These are phyloP conservation scores for Stylosanthes scabra DNA, from an alignment of 331 rosid species.

Conservation along the genomic window DNA sequence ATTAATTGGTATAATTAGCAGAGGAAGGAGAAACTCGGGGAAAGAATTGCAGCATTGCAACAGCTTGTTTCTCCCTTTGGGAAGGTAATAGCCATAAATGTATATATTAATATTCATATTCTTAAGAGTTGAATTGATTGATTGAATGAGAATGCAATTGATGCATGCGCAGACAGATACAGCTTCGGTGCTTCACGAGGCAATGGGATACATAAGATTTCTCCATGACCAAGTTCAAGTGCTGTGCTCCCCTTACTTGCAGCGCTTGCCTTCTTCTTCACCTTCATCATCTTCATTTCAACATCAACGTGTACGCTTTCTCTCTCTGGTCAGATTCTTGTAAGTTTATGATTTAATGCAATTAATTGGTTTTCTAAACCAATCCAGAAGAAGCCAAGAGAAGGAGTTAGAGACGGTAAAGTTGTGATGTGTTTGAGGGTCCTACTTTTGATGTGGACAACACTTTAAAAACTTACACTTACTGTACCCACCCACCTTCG, in stretches of 20 bases:
- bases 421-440: constrained; percentile 22
- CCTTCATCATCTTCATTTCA: constrained; percentile 3
- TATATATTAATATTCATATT: too few relatives aligned
- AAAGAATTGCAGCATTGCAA: constrained; percentile 77
- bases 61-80: constrained; percentile 97
- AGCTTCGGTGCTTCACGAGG: constrained; percentile 95
- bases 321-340: constrained; percentile 15
- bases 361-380: background rate
- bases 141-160: constrained; percentile 24
- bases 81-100: constrained; percentile 54
- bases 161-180: constrained; percentile 81
- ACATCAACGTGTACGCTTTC: constrained; percentile 48
- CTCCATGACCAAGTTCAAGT: constrained; percentile 94
- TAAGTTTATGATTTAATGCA: background rate
- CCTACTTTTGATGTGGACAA: constrained; percentile 40
- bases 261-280: constrained; percentile 49
- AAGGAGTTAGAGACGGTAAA: background rate
- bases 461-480: too few relatives aligned
- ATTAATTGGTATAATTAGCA: constrained; percentile 15
- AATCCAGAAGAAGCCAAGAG: background rate
- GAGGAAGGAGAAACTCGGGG: constrained; percentile 90
- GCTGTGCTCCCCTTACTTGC: constrained; percentile 80
- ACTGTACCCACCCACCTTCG: constrained; percentile 20
- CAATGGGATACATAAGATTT: constrained; percentile 87
- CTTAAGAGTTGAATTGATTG: constrained; percentile 1